phyloP scores from a whole-genome alignment of 1,284 basidiomycete species.

The Dichomitus squalens region DNA sequence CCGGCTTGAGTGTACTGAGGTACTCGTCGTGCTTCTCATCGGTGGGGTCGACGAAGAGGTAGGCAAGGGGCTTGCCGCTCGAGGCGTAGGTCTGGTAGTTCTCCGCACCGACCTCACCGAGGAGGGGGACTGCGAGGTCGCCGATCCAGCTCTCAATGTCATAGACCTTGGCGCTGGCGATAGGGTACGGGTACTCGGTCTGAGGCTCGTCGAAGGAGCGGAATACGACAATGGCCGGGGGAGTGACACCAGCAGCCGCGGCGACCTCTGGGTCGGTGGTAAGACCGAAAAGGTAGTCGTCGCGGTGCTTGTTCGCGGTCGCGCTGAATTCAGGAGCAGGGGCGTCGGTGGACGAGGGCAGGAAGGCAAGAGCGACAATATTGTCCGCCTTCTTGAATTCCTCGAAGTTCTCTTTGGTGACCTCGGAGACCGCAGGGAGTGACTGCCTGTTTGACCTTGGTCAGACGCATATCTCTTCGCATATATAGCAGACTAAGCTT shows the following conservation, averaged over 20 bases:
- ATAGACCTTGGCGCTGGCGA: conserved; percentile 56
- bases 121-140: conserved; percentile 84
- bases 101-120: conserved; percentile 94
- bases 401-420: conserved; percentile 76
- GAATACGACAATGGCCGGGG: conserved; percentile 91
- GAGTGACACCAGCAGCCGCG: conserved; percentile 69
- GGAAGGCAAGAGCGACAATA: conserved; percentile 89
- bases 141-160: conserved; percentile 81
- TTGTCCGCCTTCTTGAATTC: conserved; percentile 92
- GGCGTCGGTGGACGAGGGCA: conserved; percentile 66
- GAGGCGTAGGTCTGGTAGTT: conserved; percentile 90
- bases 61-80: conserved; percentile 88
- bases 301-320: conserved; percentile 86
- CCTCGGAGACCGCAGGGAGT: conserved; percentile 88
- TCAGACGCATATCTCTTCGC: not conserved
- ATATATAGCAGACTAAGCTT: conserved; percentile 34
- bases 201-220: conserved; percentile 90
- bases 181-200: conserved; percentile 71
- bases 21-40: conserved; percentile 68
- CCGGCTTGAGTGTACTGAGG: conserved; percentile 71
- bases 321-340: conserved; percentile 76
- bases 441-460: conserved; percentile 66
- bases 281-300: conserved; percentile 92
- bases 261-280: conserved; percentile 74
- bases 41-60: conserved; percentile 90